These are phyloP conservation scores for Herpotrichia juniperi DNA, from an alignment of 2,329 filamentous ascomycete genomes.

Conservation along the genomic window DNA sequence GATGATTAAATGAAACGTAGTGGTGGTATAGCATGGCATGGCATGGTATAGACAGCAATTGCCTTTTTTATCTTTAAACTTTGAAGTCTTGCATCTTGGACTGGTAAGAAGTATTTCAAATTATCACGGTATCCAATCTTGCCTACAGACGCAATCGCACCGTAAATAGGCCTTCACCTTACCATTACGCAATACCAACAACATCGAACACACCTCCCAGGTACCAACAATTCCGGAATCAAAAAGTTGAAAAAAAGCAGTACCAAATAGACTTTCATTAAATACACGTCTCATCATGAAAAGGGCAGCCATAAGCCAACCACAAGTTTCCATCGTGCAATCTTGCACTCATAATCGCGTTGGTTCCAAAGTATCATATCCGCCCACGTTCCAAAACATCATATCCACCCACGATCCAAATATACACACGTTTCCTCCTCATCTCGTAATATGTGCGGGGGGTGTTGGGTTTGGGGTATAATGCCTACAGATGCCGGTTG, in stretches of 20 bases:
- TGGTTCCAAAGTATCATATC: not conserved
- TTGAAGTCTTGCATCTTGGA: too few species aligned
- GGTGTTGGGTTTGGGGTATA: constrained; percentile 4
- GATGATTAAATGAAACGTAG: not conserved
- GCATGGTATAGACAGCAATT: too few species aligned
- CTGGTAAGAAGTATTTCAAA: too few species aligned
- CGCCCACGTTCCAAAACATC: not conserved
- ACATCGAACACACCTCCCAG: too few species aligned
- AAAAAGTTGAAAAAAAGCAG: too few species aligned
- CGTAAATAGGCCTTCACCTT: too few species aligned
- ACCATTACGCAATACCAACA: too few species aligned
- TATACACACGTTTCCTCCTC: not conserved
- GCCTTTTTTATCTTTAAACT: too few species aligned
- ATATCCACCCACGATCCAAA: not conserved
- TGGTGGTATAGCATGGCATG: not conserved
- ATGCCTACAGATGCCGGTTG: constrained; percentile 1
- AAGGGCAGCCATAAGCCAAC: not conserved
- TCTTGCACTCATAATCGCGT: not conserved
- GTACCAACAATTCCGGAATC: too few species aligned
- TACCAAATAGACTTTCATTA: not conserved
- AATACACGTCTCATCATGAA: constrained; percentile 1
- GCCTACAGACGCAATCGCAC: too few species aligned
- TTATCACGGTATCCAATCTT: too few species aligned
- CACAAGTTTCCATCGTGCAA: too few species aligned
- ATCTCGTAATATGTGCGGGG: not conserved